These are phyloP conservation scores for Halenospora varia DNA, from an alignment of 495 filamentous ascomycete species.

Conservation along the genomic window DNA sequence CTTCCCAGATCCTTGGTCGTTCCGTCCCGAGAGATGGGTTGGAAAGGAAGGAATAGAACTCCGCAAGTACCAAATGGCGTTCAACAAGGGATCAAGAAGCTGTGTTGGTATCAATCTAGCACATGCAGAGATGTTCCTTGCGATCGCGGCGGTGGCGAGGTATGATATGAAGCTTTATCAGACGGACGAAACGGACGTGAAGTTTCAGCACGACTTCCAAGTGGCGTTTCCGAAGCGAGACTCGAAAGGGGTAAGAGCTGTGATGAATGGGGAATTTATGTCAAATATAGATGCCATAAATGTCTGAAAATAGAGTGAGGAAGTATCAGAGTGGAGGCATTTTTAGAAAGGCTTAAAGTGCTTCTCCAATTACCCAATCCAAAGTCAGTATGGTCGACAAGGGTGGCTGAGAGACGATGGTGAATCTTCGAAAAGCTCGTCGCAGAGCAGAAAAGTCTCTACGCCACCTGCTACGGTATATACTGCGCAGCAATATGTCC, in stretches of 20 bases:
- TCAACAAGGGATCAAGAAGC: slow-evolving; percentile 24
- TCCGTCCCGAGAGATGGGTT: slow-evolving; percentile 43
- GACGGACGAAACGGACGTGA: slow-evolving; percentile 24
- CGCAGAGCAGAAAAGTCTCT: too few species aligned
- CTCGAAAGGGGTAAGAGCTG: slow-evolving; percentile 26
- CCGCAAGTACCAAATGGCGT: slow-evolving; percentile 23
- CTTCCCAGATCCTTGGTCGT: slow-evolving; percentile 39
- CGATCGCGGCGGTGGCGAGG: slow-evolving; percentile 19
- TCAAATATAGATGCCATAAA: not conserved
- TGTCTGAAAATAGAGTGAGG: not conserved
- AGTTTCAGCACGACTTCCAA: slow-evolving; percentile 21
- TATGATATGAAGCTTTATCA: slow-evolving; percentile 27
- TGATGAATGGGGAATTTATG: slow-evolving; percentile 4
- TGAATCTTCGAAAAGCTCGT: too few species aligned
- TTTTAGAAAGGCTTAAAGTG: not conserved
- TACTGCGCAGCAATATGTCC: too few species aligned
- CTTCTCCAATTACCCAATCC: too few species aligned
- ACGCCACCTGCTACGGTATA: too few species aligned
- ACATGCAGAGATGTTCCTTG: slow-evolving; percentile 29
- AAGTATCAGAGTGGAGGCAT: not conserved
- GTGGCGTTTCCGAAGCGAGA: slow-evolving; percentile 9
- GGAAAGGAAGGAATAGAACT: slow-evolving; percentile 18
- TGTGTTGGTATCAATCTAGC: slow-evolving; percentile 34
- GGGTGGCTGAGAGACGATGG: too few species aligned
- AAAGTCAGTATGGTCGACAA: too few species aligned